Base-by-base conservation (phyloP, 768 basidiomycete species). In the Gymnopilus junonius region DNA sequence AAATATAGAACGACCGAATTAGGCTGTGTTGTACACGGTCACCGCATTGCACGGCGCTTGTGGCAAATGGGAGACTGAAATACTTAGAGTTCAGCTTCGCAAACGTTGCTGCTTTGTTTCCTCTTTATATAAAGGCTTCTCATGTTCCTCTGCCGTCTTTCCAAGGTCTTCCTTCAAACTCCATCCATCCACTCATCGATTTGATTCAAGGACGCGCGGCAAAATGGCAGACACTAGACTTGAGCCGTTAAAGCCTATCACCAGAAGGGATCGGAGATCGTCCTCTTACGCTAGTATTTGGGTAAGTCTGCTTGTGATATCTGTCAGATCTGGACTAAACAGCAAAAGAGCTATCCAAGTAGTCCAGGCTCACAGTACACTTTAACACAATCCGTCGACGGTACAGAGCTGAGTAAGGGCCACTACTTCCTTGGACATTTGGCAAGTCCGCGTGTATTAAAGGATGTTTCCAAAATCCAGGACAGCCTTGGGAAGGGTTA, bases 401-500 rank as follows among this genome's bases (percentile, higher is more conserved):
- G 34, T 39, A 37, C 35, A 37, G 58, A 64, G 8, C 29, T 34
- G 25, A 55, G 63, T 64, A 23, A 39, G 55, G n/a, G 15, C 40
- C 4, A 23, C 29, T 21, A 54, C 34, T 35, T 20, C 7, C 20
- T 17, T 4, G 12, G 32, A 32, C 55, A 14, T 17, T 23, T 31
- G 14, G 12, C 15, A 17, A 14, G 6, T 8, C 7, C 15, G 40
- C 20, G 6, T n/a, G 21, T 32, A 12, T 43, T 31, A 10, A 21
- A 11, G 55, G n/a, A 42, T 5, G 10, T 15, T 23, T 43, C 25
- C n/a, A n/a, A 23, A 17, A 35, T 23, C 23, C 17, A 46, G 53
- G 53, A 29, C 29, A 64, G 46, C 34, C 58, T 35, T 70, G 66
- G 66, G 66, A 70, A 27, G 77, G 76, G 60, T 68, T 67, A 14